Evolutionary conservation across 1,284 basidiomycete species (phyloP).

Genomic region (Ceratobasidium sp.): DNA sequence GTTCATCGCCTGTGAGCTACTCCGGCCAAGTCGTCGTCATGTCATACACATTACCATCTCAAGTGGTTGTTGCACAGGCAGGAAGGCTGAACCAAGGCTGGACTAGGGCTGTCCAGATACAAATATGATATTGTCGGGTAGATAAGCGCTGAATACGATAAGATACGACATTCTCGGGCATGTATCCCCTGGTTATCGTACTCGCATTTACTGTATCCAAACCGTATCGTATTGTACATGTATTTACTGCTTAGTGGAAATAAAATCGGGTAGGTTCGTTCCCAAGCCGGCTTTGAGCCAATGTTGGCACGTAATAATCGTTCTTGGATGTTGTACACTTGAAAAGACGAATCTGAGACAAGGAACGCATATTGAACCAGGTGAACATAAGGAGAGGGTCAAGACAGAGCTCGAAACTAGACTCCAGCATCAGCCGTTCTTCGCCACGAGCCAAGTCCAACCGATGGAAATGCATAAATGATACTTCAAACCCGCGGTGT

Average conservation of each 20-base stretch:
- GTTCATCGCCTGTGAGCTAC: neutral
- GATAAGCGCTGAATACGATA: neutral
- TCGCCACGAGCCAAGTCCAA: neutral
- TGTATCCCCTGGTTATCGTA: neutral
- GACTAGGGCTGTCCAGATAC: constrained; percentile 1
- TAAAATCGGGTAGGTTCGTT: neutral
- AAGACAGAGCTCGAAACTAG: neutral
- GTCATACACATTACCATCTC: neutral
- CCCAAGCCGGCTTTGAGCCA: constrained; percentile 33
- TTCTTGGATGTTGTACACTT: neutral
- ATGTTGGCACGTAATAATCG: constrained; percentile 7
- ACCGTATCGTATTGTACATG: neutral
- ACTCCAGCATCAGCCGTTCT: neutral
- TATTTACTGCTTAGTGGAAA: neutral
- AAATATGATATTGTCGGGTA: neutral
- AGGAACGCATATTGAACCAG: neutral
- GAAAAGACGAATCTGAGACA: neutral
- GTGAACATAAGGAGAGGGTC: neutral
- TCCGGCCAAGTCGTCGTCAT: neutral
- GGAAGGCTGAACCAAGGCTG: neutral
- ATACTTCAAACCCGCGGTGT: no score
- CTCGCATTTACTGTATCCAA: neutral
- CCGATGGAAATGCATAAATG: neutral
- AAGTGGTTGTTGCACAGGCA: neutral
- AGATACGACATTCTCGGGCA: neutral